Evolutionary conservation across 768 basidiomycete genomes (phyloP).

Genomic region (Russula dissimulans): DNA sequence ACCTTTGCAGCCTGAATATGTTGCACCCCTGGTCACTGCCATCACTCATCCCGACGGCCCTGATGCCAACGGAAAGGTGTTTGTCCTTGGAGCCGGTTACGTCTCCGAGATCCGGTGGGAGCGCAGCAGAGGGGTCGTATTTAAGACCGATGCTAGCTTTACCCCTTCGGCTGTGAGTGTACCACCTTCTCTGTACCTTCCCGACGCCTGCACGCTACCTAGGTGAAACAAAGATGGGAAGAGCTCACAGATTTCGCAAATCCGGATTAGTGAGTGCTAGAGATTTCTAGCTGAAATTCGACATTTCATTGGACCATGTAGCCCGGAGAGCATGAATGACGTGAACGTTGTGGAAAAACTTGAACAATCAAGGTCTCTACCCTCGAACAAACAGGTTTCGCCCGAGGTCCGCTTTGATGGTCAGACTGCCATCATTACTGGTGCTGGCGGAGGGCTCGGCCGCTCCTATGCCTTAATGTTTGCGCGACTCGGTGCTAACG

Average conservation of each 20-base stretch:
- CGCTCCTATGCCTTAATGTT: slow-evolving; percentile 90
- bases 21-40: slow-evolving; percentile 87
- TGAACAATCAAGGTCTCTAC: slow-evolving; percentile 49
- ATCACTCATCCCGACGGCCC: slow-evolving; percentile 79
- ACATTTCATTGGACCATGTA: slow-evolving; percentile 25
- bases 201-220: neutral
- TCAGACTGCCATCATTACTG: slow-evolving; percentile 90
- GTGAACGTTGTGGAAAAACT: slow-evolving; percentile 52
- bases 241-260: slow-evolving; percentile 74
- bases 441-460: slow-evolving; percentile 91
- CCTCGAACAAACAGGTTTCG: slow-evolving; percentile 60
- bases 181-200: neutral
- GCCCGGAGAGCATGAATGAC: slow-evolving; percentile 59
- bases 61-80: slow-evolving; percentile 72
- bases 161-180: slow-evolving; percentile 79
- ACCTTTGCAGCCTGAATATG: slow-evolving; percentile 65
- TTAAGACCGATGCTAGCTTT: slow-evolving; percentile 83
- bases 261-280: slow-evolving; percentile 49
- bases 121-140: slow-evolving; percentile 75
- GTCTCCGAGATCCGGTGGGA: slow-evolving; percentile 92
- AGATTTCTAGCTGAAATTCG: neutral
- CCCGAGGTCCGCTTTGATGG: slow-evolving; percentile 74
- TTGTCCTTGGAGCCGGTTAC: slow-evolving; percentile 91
- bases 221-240: slow-evolving; percentile 80
- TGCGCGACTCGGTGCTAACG: slow-evolving; percentile 86